phyloP scores from a whole-genome alignment of 2,329 filamentous ascomycete genomes.

The Nigrospora sphaerica region DNA sequence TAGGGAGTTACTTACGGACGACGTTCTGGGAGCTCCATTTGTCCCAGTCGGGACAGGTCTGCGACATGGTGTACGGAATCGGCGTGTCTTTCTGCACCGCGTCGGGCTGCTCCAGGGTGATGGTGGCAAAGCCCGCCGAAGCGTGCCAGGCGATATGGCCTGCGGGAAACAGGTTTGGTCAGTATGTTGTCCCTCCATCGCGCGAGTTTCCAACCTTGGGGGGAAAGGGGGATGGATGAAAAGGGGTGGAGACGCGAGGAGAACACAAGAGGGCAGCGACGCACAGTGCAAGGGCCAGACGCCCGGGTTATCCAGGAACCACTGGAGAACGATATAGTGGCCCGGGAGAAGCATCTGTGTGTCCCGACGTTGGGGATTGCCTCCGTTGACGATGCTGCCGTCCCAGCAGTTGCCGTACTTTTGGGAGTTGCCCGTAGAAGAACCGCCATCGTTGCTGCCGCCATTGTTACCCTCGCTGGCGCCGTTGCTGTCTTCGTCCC shows the following conservation, averaged over 20 bases:
- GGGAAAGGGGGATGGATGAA: neutral
- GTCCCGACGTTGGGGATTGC: conserved; percentile 30
- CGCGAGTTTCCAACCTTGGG: too few relatives aligned
- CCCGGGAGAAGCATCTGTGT: conserved; percentile 23
- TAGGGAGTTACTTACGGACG: conserved; percentile 4
- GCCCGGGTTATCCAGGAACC: conserved; percentile 27
- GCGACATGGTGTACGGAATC: conserved; percentile 6
- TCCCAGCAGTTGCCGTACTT: conserved; percentile 9
- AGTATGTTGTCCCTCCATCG: too few relatives aligned
- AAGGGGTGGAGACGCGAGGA: neutral
- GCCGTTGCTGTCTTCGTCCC: neutral
- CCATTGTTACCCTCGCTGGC: too few relatives aligned
- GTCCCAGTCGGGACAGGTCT: conserved; percentile 10
- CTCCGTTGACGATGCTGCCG: conserved; percentile 14
- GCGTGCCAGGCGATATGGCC: conserved; percentile 27
- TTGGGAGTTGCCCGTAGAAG: neutral
- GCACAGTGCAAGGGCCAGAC: conserved; percentile 23
- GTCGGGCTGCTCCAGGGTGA: conserved; percentile 24
- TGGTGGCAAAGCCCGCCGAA: conserved; percentile 26
- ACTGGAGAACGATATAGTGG: conserved; percentile 25
- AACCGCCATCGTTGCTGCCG: neutral
- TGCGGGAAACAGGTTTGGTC: neutral
- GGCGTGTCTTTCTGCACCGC: conserved; percentile 11
- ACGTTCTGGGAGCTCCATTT: conserved; percentile 6
- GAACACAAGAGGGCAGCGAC: neutral